phyloP scores from a whole-genome alignment of 257 asterid species.

The Capsicum pubescens region DNA sequence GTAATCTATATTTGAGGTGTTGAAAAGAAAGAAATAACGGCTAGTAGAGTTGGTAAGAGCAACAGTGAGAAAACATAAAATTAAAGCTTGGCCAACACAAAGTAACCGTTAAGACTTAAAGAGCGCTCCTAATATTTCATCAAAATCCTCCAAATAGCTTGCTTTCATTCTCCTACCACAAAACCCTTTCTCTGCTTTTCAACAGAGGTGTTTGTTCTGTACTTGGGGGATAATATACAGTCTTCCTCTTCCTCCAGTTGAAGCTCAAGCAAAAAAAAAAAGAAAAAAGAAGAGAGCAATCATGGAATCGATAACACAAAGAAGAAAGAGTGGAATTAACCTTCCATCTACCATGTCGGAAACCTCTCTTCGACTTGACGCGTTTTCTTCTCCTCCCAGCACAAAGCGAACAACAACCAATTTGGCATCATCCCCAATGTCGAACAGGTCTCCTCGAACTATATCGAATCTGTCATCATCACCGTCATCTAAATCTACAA shows the following conservation, averaged over 20 bases:
- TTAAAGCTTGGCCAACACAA: slow-evolving; percentile 39
- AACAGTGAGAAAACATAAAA: background rate
- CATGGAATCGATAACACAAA: slow-evolving; percentile 66
- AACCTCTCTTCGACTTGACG: slow-evolving; percentile 66
- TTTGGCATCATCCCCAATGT: slow-evolving; percentile 66
- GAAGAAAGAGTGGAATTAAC: slow-evolving; percentile 84
- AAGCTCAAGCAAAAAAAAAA: background rate
- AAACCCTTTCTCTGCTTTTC: slow-evolving; percentile 20
- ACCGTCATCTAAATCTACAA: slow-evolving; percentile 66
- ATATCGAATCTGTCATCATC: slow-evolving; percentile 81
- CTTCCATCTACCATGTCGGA: slow-evolving; percentile 83
- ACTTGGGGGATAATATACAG: background rate
- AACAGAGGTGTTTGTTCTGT: slow-evolving; percentile 35
- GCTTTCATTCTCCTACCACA: slow-evolving; percentile 9
- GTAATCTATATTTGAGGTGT: background rate
- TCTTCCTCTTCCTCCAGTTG: background rate
- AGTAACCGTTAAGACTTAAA: slow-evolving; percentile 53
- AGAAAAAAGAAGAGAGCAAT: background rate
- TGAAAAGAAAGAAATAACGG: background rate
- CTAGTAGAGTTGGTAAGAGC: background rate
- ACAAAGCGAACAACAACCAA: slow-evolving; percentile 34
- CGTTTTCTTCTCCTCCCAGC: slow-evolving; percentile 45
- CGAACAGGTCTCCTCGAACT: slow-evolving; percentile 88
- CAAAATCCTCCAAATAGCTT: slow-evolving; percentile 24
- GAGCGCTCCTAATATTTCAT: slow-evolving; percentile 24